Base-by-base conservation (phyloP, 768 basidiomycete species). In the Termitomyces sp. region DNA sequence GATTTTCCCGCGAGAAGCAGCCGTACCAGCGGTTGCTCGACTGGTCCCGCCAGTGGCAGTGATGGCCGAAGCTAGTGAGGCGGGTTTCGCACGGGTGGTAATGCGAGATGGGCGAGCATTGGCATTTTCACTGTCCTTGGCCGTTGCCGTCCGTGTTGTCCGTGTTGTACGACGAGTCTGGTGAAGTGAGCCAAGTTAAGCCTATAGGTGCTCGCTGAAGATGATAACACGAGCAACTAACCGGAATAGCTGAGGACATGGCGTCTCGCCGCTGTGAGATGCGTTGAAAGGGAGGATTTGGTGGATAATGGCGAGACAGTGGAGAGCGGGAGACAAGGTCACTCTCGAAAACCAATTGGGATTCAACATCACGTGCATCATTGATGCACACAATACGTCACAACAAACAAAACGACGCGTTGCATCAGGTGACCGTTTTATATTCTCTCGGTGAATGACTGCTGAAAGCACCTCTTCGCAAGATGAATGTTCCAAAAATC, bases 101-200 rank as follows among this genome's bases (percentile, higher is more conserved):
- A 83, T 74, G 71, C 84, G 77, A 58, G 81, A 78, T 45, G 82
- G 81, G 63, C 86, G 84, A 62, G 84, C 84, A 66, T 83, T 85
- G 60, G 84, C 85, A 70, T 90, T 91, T 80, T 91, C 89, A 70
- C 79, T 84, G 71, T 88, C 87, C 73, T 86, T 88, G 67, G 75
- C 70, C 36, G 80, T 77, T 59, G 79, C 72, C 53, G 75, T 71
- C 57, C 76, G 69, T 54, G 75, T 74, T 60, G 74, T 71, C 73
- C 87, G 81, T 61, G 84, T 83, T 63, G 83, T 78, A 76, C 90
- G 87, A 67, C 90, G 87, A 67, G 85, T 85, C 89, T 91, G 55
- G 60, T 54, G 54, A 42, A 48, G 55, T 60, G 62, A 34, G 65
- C 54, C 8, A 36, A 54, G 48, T 56, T 54, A 60, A 65, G 51